Evolutionary conservation across 2,329 filamentous ascomycete genomes (phyloP), one percentile per base, ranked within the genome.

Genomic region (Apiospora rasikravindrae): DNA sequence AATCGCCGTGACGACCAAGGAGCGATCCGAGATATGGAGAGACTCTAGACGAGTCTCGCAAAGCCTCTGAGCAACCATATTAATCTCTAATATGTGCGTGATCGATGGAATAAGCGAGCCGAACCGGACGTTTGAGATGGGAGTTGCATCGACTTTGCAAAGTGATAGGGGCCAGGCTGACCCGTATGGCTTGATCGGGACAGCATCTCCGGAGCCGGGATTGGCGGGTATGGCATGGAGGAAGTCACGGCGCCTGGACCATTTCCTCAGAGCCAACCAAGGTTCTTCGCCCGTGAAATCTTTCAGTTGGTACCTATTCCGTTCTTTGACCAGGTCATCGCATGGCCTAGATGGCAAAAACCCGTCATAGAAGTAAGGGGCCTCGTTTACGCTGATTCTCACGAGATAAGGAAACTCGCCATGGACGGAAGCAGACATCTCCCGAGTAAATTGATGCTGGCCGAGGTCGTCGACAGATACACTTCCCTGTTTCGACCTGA

Each of bases 41-140:
- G 83, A 79, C 19, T 80, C 78, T 1, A 95, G 81, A 2, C 91
- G 75, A 0, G 86, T 90, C 2, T 82, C 81, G 26, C 87, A 86
- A 4, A 98, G 82, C 66, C 88, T 83, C 5, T 88, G 82, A 0
- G 91, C 93, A 10, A 94, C 83, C 33, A 96, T 82, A 37, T 87
- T 84, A 0, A 90, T 84, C 74, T 93, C 92, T 2, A 96, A 77
- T n/a, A 89, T 88, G 75, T 94, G 89, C 22, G 93, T 83, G 47
- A 98, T 89, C 0, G 90, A 91, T 0, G 95, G 94, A 6, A 96
- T 86, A 49, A 96, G 85, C 70, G 92, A 84, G 2, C 86, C 89
- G 40, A 91, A 86, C 66, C 85, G 81, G 1, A 83, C 84, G 72
- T 85, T 84, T 10, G 80, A 79, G 8, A 83, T 77, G 0, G 86